These are phyloP conservation scores for Gleditsia sinensis DNA, from an alignment of 306 rosid genomes.

Conservation along the genomic window DNA sequence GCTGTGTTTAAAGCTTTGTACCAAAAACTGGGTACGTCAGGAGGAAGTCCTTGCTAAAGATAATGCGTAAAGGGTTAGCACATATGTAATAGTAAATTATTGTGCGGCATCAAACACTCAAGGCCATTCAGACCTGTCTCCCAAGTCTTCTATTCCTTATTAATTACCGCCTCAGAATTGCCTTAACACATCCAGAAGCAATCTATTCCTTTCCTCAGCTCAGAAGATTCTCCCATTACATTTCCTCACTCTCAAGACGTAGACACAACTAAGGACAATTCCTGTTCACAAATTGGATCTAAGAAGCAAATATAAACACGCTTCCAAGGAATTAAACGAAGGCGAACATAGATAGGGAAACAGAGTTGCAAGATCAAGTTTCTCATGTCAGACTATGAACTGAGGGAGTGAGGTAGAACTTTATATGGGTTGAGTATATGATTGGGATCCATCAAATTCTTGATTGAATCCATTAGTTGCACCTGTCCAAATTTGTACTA, in stretches of 20 bases:
- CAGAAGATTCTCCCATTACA: neutral
- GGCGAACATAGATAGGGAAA: neutral
- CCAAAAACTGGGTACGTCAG: neutral
- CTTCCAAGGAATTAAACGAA: neutral
- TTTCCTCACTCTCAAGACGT: neutral
- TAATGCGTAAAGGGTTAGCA: neutral
- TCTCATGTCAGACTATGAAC: constrained; percentile 39
- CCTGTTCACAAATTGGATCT: neutral
- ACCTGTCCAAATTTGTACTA: constrained; percentile 56
- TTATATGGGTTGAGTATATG: constrained; percentile 94
- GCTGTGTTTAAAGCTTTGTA: too few species aligned
- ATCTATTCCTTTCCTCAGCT: neutral
- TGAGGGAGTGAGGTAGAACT: constrained; percentile 72
- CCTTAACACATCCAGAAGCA: neutral
- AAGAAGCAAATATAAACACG: neutral
- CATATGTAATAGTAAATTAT: neutral
- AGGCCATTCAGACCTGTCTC: neutral
- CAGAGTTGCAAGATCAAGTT: constrained; percentile 13
- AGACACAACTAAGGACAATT: neutral
- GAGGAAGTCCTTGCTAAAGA: neutral
- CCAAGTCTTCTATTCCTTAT: neutral
- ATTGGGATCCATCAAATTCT: constrained; percentile 84
- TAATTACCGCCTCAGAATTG: neutral
- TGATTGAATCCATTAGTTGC: constrained; percentile 79
- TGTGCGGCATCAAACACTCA: neutral